These are phyloP conservation scores for grape (Vitis vinifera) DNA, from an alignment of 164 flowering plant genomes.

Conservation along the genomic window ASM3070453v1 NC_081814.1:6568501-6569000, in stretches of 20 bases:
- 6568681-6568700: conserved; percentile 64
- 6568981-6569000: conserved; percentile 66
- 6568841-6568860: conserved; percentile 48
- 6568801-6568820: conserved; percentile 71
- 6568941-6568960: conserved; percentile 47
- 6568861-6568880: conserved; percentile 54
- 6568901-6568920: conserved; percentile 77
- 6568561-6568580: conserved; percentile 58
- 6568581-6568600: conserved; percentile 58
- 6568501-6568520: conserved; percentile 41
- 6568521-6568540: conserved; percentile 62
- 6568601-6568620: conserved; percentile 73
- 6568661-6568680: conserved; percentile 59
- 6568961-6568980: conserved; percentile 46
- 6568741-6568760: conserved; percentile 58
- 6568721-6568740: conserved; percentile 56
- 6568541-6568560: conserved; percentile 46
- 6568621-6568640: conserved; percentile 57
- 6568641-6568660: conserved; percentile 51
- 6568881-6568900: conserved; percentile 68
- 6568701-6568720: conserved; percentile 66
- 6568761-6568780: conserved; percentile 46
- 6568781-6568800: conserved; percentile 62
- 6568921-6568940: conserved; percentile 47
- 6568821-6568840: conserved; percentile 57